A percentile compares a stretch with the other conserved stretches of the same genome.
Evolutionary conservation across 208 protist species (phyloP).

Genomic region (Trypanosoma melophagium): DNA sequence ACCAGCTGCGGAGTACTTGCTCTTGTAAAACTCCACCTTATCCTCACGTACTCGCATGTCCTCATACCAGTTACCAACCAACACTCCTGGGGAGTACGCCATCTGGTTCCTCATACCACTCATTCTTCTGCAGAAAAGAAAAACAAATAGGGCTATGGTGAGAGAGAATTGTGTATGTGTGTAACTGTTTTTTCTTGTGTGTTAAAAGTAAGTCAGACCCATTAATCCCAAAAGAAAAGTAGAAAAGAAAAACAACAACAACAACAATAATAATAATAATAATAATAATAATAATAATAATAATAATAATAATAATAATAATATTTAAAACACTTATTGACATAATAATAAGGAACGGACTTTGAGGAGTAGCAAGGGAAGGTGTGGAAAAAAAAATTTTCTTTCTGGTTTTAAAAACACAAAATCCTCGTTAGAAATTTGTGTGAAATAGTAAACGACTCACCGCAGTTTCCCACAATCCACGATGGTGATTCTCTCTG

Average conservation of each 20-base stretch:
- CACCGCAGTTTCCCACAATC: constrained; percentile 56
- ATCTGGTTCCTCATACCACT: constrained; percentile 35
- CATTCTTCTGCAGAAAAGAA: constrained; percentile 24
- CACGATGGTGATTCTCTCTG: constrained; percentile 47
- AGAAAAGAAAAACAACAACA: too few relatives aligned
- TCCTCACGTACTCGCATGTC: constrained; percentile 74
- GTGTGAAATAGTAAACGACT: constrained; percentile 13
- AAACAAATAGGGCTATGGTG: constrained; percentile 5
- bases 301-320: too few relatives aligned
- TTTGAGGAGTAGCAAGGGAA: too few relatives aligned
- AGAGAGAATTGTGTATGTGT: too few relatives aligned
- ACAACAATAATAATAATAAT: too few relatives aligned
- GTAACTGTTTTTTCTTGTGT: background rate
- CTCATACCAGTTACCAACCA: constrained; percentile 89
- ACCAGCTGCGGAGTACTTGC: constrained; percentile 14
- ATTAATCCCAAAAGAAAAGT: too few relatives aligned
- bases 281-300: too few relatives aligned
- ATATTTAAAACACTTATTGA: too few relatives aligned
- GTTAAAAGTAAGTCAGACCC: too few relatives aligned
- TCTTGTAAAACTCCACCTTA: constrained; percentile 63
- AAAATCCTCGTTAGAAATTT: constrained; percentile 1
- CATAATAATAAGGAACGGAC: too few relatives aligned
- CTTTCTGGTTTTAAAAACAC: too few relatives aligned
- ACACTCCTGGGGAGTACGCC: constrained; percentile 79
- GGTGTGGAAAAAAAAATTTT: too few relatives aligned